Base-by-base conservation (phyloP, 2,329 filamentous ascomycete species). In the Elsinoe batatas region DNA sequence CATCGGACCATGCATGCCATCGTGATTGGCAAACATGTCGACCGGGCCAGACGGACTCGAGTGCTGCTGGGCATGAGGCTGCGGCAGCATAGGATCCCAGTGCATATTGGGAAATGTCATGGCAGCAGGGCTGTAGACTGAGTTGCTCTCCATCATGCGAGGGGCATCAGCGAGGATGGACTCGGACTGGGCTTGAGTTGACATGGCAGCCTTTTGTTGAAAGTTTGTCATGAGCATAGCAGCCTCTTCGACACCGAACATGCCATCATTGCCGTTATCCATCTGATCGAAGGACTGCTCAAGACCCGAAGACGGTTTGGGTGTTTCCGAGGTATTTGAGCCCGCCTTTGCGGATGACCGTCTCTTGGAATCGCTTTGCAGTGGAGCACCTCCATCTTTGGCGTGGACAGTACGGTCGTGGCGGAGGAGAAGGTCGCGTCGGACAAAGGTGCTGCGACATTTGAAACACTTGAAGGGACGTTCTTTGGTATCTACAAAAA, bases 181-280 rank as follows among this genome's bases (percentile, higher is more conserved):
- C 66, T 81, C 79, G 59, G 76, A 70, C 64, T 71, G 76, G 33
- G 78, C 75, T 82, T 88, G 64, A 83, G 83, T 77, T 58, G 81
- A 84, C 73, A 91, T 91, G 65, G 84, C 91, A 15, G 67, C 67
- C 77, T 96, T 96, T 77, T 96, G 90, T 74, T 95, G 91, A 69
- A 97, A 86, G 74, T 97, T 91, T 69, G 91, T 93, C 76, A 98
- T 94, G 71, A 98, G 82, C 89, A 97, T 96, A 64, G 93, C 93
- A 64, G 93, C 93, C 65, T 91, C 90, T 78, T 98, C 91, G 67
- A 96, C 87, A 70, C 96, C 93, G 68, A 96, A 91, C 73, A 91
- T 86, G 69, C 85, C 86, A 71, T 96, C 91, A 70, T 84, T 88
- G 73, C 84, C 88, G 65, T 86, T 87, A 72, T 95, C 90, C 67